phyloP scores from a whole-genome alignment of 2,329 filamentous ascomycete genomes.

The Camptophora hylomeconis region DNA sequence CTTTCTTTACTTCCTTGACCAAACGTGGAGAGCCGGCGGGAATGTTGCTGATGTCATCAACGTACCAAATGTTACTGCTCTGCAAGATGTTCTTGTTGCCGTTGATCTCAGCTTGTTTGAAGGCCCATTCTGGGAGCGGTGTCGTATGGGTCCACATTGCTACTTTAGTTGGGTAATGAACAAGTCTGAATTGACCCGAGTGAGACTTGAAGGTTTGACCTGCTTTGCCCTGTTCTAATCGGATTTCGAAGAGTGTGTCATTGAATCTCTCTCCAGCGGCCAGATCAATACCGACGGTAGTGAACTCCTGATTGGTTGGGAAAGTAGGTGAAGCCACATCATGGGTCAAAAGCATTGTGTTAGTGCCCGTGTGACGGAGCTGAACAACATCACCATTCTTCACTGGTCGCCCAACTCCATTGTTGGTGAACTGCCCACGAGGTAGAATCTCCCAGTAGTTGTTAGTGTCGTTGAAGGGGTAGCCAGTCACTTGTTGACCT shows the following conservation, averaged over 20 bases:
- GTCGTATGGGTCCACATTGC: slow-evolving; percentile 98
- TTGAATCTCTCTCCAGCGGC: slow-evolving; percentile 63
- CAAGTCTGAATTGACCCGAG: slow-evolving; percentile 85
- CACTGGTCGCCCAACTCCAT: slow-evolving; percentile 50
- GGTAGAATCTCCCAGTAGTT: slow-evolving; percentile 95
- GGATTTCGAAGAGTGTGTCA: slow-evolving; percentile 86
- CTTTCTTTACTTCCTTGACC: slow-evolving; percentile 60
- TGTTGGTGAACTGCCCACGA: slow-evolving; percentile 37
- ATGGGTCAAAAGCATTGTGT: slow-evolving; percentile 78
- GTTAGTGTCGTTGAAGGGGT: slow-evolving; percentile 97
- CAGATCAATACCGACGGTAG: slow-evolving; percentile 60
- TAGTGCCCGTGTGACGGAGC: slow-evolving; percentile 73
- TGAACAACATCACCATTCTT: slow-evolving; percentile 76
- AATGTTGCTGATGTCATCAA: slow-evolving; percentile 80
- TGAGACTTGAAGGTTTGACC: slow-evolving; percentile 79
- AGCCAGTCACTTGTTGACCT: slow-evolving; percentile 94
- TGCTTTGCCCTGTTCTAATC: slow-evolving; percentile 72
- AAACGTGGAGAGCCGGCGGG: slow-evolving; percentile 59
- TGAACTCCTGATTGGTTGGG: slow-evolving; percentile 98
- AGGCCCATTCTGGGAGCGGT: slow-evolving; percentile 92
- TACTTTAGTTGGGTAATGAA: slow-evolving; percentile 89
- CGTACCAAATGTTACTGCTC: slow-evolving; percentile 86
- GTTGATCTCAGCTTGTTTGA: slow-evolving; percentile 97
- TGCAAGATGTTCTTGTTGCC: slow-evolving; percentile 92
- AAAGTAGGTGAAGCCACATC: slow-evolving; percentile 94